Percentiles rank a stretch among this genome's conserved stretches.
Evolutionary conservation across 306 rosid species (phyloP).

Genomic region (Vigna angularis): DNA sequence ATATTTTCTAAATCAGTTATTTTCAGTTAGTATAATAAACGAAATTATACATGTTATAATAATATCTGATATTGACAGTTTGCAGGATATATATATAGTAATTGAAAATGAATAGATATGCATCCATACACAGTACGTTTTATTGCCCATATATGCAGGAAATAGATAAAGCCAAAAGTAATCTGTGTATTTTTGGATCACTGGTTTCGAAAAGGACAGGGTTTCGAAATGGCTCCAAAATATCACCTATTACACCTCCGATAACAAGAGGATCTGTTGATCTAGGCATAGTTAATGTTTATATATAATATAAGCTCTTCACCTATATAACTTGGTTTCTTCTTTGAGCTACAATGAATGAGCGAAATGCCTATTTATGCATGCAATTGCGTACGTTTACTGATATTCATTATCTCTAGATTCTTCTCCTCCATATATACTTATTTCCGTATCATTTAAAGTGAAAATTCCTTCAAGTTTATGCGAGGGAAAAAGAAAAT

Average conservation of each 20-base stretch:
- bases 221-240: constrained; percentile 37
- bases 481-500: not conserved
- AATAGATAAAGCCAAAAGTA: not conserved
- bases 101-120: too few relatives aligned
- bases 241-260: constrained; percentile 41
- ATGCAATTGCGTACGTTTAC: not conserved
- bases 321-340: not conserved
- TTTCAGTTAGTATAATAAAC: too few relatives aligned
- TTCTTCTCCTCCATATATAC: not conserved
- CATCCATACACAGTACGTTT: too few relatives aligned
- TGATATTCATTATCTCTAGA: not conserved
- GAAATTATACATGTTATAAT: too few relatives aligned
- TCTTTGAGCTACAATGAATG: not conserved
- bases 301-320: not conserved
- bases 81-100: too few relatives aligned
- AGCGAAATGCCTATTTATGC: not conserved
- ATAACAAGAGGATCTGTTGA: constrained; percentile 31
- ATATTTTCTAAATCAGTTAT: too few relatives aligned
- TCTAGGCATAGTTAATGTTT: constrained; percentile 3
- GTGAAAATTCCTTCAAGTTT: not conserved
- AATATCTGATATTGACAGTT: too few relatives aligned
- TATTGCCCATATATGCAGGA: too few relatives aligned
- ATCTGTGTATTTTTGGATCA: not conserved
- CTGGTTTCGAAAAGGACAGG: too few relatives aligned
- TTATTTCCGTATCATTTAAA: too few relatives aligned